Evolutionary conservation across 805 yeast genomes (phyloP), one percentile per base, ranked within the genome.

Genomic region (Kodamaea nitidulidarum): DNA sequence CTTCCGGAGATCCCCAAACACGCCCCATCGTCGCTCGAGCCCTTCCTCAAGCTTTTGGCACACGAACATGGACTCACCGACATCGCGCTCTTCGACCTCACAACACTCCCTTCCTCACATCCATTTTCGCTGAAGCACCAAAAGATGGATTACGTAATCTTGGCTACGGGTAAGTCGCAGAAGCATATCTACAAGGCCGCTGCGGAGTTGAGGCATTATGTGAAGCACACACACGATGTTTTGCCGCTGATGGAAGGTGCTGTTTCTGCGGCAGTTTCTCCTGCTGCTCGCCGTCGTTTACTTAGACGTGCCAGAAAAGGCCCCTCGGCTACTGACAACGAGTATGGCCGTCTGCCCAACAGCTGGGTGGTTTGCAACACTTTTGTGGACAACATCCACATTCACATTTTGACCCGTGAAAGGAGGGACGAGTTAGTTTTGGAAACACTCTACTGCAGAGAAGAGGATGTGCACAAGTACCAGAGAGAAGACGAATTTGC

Each of bases 331-430:
- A 68, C 71, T 1, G 76, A 76, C 47, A 73, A 73, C 42, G 78
- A 74, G 40, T 80, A 75, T 50, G 84, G 85, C 11, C 61, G 65
- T 9, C 48, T 67, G 4, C 69, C 80, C 4, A 88, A 87, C 49
- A 75, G 85, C 17, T 90, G 98, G 98, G 78, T 86, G 15, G 78
- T 86, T 75, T 67, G 88, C 35, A 88, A 87, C 50, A 74, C 87
- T 35, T 67, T 71, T 18, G 60, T 75, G 2, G 83, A 81, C 44
- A 77, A 78, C 27, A 73, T 88, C 3, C 75, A 70, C 39, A 71
- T 90, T 22, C 95, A 90, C 59, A 60, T 90, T 12, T 61, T 90
- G 51, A 86, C 95, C 0, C 68, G 71, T 4, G 80, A 78, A 29
- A 76, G 91, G 57, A 70, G 97, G 42, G 55, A 59, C 12, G 80